Percentiles rank a stretch among this genome's conserved stretches.
phyloP scores from a whole-genome alignment of 2,329 filamentous ascomycete species.

The Botrytis porri region DNA sequence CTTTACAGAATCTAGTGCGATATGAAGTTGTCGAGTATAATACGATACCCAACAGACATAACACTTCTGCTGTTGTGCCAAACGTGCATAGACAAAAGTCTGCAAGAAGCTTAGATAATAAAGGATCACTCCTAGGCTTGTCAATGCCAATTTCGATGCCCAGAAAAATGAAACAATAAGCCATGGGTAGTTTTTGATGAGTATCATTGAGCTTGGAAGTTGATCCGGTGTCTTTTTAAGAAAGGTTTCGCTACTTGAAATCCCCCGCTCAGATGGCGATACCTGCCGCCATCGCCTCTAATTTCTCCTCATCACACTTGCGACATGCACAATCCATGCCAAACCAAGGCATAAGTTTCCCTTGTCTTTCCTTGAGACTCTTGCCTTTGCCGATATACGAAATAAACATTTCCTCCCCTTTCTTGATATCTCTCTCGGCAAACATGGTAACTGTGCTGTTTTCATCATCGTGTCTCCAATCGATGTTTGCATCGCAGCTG shows the following conservation, averaged over 20 bases:
- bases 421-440: constrained; percentile 26
- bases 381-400: constrained; percentile 29
- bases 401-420: constrained; percentile 33
- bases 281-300: not conserved
- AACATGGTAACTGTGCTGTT: constrained; percentile 33
- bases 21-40: not conserved
- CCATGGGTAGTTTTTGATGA: not conserved
- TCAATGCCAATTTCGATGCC: not conserved
- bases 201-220: not conserved
- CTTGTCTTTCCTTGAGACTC: constrained; percentile 14
- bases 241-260: too few relatives aligned
- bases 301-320: constrained; percentile 10
- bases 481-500: constrained; percentile 37
- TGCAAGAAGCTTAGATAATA: not conserved
- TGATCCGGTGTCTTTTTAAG: not conserved
- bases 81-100: not conserved
- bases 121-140: not conserved
- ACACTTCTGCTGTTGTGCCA: not conserved
- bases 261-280: not conserved
- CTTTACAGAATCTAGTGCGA: not conserved
- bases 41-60: too few relatives aligned
- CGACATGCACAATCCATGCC: constrained; percentile 20
- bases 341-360: constrained; percentile 23
- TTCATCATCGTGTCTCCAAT: constrained; percentile 32
- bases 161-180: not conserved